A percentile compares a stretch with the other conserved stretches of the same genome.
phyloP scores from a whole-genome alignment of 139 green algal species.

The Deuterostichococcus epilithicus region DNA sequence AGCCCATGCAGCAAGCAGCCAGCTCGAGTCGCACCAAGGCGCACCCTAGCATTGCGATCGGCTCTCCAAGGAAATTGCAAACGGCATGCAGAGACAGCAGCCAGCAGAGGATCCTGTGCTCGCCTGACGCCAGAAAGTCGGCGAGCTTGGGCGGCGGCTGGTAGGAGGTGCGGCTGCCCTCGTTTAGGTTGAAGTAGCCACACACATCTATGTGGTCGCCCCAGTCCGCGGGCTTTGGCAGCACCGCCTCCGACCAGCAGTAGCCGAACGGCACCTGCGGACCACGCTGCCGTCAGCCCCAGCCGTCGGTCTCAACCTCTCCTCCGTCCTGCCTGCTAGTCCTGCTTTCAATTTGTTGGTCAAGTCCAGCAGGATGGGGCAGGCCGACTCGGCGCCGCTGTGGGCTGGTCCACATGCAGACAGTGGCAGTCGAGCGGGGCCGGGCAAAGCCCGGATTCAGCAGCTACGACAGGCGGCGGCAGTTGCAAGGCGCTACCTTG shows the following conservation, averaged over 20 bases:
- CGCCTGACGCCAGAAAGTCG: slow-evolving; percentile 38
- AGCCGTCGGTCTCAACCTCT: neutral
- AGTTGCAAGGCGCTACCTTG: neutral
- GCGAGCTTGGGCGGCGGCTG: slow-evolving; percentile 31
- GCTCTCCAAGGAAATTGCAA: too few species aligned
- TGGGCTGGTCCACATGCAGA: neutral
- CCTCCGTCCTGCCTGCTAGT: too few species aligned
- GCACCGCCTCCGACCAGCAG: slow-evolving; percentile 26
- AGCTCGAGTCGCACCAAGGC: too few species aligned
- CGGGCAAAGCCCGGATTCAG: too few species aligned
- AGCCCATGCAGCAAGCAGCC: too few species aligned
- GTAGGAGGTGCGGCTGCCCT: slow-evolving; percentile 30
- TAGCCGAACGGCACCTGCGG: slow-evolving; percentile 22
- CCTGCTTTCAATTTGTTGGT: too few species aligned
- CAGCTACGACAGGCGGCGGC: too few species aligned
- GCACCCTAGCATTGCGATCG: too few species aligned
- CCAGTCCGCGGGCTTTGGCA: slow-evolving; percentile 62
- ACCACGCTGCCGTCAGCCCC: neutral
- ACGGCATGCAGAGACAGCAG: too few species aligned
- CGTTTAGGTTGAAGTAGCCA: slow-evolving; percentile 52
- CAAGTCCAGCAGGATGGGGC: too few species aligned
- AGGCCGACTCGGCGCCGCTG: too few species aligned
- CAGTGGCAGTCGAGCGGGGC: too few species aligned
- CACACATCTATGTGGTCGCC: slow-evolving; percentile 46
- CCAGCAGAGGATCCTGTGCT: neutral